A percentile compares a stretch with the other conserved stretches of the same genome.
Evolutionary conservation across 306 rosid species (phyloP).

Genomic region (Castanea sativa): DNA sequence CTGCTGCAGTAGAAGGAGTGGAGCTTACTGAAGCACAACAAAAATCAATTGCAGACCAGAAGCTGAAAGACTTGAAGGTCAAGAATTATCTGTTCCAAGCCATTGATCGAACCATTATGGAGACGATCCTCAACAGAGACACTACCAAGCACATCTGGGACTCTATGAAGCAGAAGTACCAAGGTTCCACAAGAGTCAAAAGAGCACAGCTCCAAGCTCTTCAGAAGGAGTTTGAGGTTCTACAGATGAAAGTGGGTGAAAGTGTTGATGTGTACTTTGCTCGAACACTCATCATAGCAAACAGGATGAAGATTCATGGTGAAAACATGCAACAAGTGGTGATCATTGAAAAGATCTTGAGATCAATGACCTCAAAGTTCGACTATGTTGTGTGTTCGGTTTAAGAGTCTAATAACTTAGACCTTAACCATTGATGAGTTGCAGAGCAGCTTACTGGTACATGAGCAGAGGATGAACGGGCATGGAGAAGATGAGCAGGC

Average conservation of each 20-base stretch:
- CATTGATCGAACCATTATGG: neutral
- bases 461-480: neutral
- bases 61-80: neutral
- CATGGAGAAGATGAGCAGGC: neutral
- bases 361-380: neutral
- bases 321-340: neutral
- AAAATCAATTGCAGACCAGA: neutral
- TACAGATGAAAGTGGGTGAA: neutral
- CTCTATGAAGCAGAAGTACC: neutral
- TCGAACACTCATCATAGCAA: neutral
- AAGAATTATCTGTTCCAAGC: constrained; percentile 14
- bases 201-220: neutral
- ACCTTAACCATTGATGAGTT: constrained; percentile 3
- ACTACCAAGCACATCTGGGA: neutral
- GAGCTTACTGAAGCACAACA: neutral
- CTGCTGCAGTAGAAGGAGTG: neutral
- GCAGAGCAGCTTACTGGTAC: neutral
- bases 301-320: constrained; percentile 2
- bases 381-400: neutral
- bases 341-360: neutral
- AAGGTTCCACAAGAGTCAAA: neutral
- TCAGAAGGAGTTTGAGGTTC: neutral
- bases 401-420: neutral
- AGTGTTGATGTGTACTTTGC: neutral
- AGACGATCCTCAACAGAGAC: neutral